These are phyloP conservation scores for Linderniella brevidens DNA, from an alignment of 257 asterid genomes.

Conservation along the genomic window DNA sequence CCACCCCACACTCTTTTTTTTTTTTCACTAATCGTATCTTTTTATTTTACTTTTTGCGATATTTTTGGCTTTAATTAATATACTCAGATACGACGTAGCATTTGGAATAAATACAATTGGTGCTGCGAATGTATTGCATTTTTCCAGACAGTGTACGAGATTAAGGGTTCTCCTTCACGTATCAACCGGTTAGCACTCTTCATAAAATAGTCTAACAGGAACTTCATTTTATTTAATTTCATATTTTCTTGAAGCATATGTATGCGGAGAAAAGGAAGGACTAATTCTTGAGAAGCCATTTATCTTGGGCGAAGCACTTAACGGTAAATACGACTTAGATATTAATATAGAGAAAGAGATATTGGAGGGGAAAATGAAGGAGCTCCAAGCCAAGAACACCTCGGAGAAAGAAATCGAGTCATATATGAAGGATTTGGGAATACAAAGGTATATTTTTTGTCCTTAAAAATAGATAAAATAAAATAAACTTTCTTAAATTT, in stretches of 20 bases:
- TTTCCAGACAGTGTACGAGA: conserved; percentile 12
- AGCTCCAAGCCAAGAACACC: too few species aligned
- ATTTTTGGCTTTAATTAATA: background rate
- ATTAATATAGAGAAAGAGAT: too few species aligned
- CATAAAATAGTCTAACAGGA: background rate
- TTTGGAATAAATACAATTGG: conserved; percentile 13
- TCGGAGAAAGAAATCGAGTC: too few species aligned
- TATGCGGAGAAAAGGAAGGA: background rate
- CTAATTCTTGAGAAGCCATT: background rate
- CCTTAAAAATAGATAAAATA: background rate
- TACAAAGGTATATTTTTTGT: background rate
- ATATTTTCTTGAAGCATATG: background rate
- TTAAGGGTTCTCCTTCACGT: conserved; percentile 15
- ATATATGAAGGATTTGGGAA: background rate
- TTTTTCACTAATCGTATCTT: background rate
- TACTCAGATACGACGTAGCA: conserved; percentile 32
- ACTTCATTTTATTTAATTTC: background rate
- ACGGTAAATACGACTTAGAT: background rate
- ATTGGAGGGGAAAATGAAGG: too few species aligned
- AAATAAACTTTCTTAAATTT: background rate
- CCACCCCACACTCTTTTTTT: too few species aligned
- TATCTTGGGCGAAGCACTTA: background rate
- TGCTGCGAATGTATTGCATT: too few species aligned
- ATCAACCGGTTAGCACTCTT: conserved; percentile 12
- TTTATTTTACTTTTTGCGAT: too few species aligned